Evolutionary conservation across 1,284 basidiomycete genomes (phyloP).

Genomic region (Athelia sp.): DNA sequence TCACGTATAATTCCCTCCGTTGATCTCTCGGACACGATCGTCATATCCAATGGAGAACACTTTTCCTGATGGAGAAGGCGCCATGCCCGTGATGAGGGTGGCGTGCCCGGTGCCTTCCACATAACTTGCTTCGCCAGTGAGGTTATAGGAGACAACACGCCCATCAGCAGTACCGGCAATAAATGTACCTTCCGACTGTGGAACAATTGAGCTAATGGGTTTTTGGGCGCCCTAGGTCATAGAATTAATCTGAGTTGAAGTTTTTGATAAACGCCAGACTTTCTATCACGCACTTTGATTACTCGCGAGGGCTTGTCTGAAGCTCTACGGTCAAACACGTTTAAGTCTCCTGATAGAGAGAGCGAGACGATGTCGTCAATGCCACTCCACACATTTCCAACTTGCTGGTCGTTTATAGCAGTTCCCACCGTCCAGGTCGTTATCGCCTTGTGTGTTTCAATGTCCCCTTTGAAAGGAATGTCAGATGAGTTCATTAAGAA

Average conservation of each 20-base stretch:
- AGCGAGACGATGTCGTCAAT: constrained; percentile 78
- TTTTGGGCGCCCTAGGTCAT: constrained; percentile 73
- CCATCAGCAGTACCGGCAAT: constrained; percentile 84
- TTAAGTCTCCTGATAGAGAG: constrained; percentile 81
- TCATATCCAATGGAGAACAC: constrained; percentile 78
- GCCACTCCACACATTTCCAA: constrained; percentile 82
- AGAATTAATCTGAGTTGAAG: neutral
- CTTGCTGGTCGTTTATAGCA: constrained; percentile 75
- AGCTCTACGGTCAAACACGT: constrained; percentile 76
- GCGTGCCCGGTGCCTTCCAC: constrained; percentile 68
- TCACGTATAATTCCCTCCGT: constrained; percentile 50
- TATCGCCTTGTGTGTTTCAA: constrained; percentile 61
- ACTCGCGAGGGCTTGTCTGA: constrained; percentile 56
- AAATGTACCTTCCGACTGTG: constrained; percentile 56
- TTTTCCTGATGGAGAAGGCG: constrained; percentile 39
- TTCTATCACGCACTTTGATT: constrained; percentile 49
- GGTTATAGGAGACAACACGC: constrained; percentile 63
- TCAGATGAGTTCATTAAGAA: no score
- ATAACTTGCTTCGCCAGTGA: constrained; percentile 37
- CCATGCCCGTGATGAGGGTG: constrained; percentile 67
- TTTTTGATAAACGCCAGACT: no score
- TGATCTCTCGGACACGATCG: constrained; percentile 68
- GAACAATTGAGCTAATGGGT: constrained; percentile 64
- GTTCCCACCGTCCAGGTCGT: constrained; percentile 71
- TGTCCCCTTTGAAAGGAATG: constrained; percentile 59